Evolutionary conservation across 768 basidiomycete species (phyloP).

Genomic region (Heimioporus sp.): DNA sequence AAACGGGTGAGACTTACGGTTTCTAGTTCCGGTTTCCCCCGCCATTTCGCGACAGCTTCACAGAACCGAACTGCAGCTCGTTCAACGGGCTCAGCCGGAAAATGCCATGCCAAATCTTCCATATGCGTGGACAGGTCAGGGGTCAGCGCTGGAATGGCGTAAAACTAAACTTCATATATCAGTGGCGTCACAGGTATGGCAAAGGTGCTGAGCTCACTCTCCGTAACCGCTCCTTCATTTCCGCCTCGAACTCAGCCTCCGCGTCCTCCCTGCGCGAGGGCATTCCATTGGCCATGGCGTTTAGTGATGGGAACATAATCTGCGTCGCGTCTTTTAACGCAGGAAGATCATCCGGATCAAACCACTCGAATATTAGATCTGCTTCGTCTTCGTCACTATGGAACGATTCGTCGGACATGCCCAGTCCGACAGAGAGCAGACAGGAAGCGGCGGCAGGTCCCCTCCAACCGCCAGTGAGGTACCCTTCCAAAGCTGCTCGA

Average conservation of each 20-base stretch:
- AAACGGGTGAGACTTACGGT: constrained; percentile 42
- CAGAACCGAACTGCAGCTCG: constrained; percentile 75
- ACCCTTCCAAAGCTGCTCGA: constrained; percentile 83
- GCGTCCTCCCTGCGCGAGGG: constrained; percentile 41
- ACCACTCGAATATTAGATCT: constrained; percentile 47
- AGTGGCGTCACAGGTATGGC: not conserved
- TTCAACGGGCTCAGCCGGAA: constrained; percentile 80
- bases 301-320: constrained; percentile 65
- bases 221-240: constrained; percentile 71
- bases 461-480: constrained; percentile 78
- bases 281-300: constrained; percentile 24
- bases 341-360: constrained; percentile 78
- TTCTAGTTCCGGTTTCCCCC: constrained; percentile 83
- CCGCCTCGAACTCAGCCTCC: constrained; percentile 69
- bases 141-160: constrained; percentile 66
- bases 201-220: constrained; percentile 47
- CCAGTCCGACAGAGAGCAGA: constrained; percentile 69
- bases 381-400: constrained; percentile 33
- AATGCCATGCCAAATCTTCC: constrained; percentile 69
- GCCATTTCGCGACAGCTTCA: constrained; percentile 79
- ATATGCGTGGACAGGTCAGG: constrained; percentile 78
- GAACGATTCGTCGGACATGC: constrained; percentile 32
- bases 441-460: constrained; percentile 69
- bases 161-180: constrained; percentile 53
- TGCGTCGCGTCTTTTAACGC: constrained; percentile 59